Base-by-base conservation (phyloP, 768 basidiomycete genomes). In the Rhodotorula kratochvilovae region DNA sequence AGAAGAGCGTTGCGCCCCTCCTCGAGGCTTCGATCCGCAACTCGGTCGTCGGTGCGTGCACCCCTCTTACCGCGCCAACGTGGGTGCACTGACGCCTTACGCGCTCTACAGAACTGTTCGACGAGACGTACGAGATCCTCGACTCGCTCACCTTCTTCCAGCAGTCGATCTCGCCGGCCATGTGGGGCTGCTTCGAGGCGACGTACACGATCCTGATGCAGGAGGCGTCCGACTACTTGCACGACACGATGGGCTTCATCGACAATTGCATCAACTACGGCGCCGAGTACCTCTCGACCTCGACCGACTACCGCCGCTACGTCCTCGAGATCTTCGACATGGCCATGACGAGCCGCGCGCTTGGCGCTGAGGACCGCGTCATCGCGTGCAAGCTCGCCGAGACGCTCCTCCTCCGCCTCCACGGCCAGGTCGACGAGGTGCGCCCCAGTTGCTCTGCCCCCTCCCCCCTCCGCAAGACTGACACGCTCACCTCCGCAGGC, bases 231-330 rank as follows among this genome's bases (percentile, higher is more conserved):
- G 91, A 92, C 81, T 94, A 91, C 83, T 83, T 94, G 64, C 90
- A 92, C 75, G 91, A 91, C 89, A 62, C 65, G 84, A 84, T 91
- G 35, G 90, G 90, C 19, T 87, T 89, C 10, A 80, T 95, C 66
- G 90, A 92, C 82, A 94, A 93, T 83, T 90, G 91, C 78, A 83
- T 95, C 63, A 90, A 90, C 23, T 92, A 86, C 77, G 92, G 92
- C 25, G 83, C 85, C 35, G 89, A 91, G 23, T 81, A 87, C 25
- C 87, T 94, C 81, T 87, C 89, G 76, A 78, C 85, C 33, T 87
- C 86, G 59, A 80, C 85, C 1, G 89, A 91, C 75, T 93, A 94
- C 81, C 85, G 86, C 77, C 85, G 86, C 75, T 91, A 90, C 85
- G 81, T 88, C 45, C 81, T 93, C 61, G 91, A 94, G 77, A 90